Conservation (phyloP, 805 yeast genomes). For the Nakazawaea anatomiae region DNA sequence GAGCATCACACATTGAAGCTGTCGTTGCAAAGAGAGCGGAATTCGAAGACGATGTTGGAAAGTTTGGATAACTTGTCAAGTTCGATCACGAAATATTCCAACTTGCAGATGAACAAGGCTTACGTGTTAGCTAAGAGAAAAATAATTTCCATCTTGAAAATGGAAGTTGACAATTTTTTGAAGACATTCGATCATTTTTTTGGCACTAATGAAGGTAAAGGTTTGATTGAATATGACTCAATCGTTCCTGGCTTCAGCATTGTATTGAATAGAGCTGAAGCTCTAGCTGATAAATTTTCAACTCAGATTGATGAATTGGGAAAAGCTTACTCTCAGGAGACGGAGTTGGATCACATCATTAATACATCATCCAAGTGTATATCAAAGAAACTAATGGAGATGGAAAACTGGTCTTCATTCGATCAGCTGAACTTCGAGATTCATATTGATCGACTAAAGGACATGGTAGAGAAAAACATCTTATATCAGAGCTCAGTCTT, state of each 20-base stretch:
- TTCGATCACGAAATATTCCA: constrained; percentile 36
- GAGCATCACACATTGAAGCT: constrained; percentile 30
- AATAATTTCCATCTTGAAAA: constrained; percentile 17
- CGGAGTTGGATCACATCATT: constrained; percentile 48
- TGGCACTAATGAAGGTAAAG: constrained; percentile 17
- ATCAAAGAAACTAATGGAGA: constrained; percentile 40
- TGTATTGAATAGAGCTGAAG: constrained; percentile 22
- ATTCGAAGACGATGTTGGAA: constrained; percentile 33
- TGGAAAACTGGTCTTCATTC: constrained; percentile 49
- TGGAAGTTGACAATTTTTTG: constrained; percentile 25
- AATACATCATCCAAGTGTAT: constrained; percentile 39
- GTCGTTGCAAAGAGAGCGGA: constrained; percentile 29
- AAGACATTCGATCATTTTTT: constrained; percentile 25
- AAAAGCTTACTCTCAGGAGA: constrained; percentile 36
- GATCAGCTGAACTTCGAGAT: constrained; percentile 37
- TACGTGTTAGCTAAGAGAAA: constrained; percentile 41
- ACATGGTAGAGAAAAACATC: constrained; percentile 46
- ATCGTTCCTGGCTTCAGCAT: constrained; percentile 17
- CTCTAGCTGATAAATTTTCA: constrained; percentile 29
- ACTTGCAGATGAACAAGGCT: constrained; percentile 37
- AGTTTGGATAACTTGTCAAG: constrained; percentile 34
- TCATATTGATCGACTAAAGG: constrained; percentile 36
- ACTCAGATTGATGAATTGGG: constrained; percentile 49
- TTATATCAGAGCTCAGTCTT: constrained; percentile 49
- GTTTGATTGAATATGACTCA: constrained; percentile 13